Base-by-base conservation (phyloP, 345 rosid genomes). In the Aquilaria yunnanensis region DNA sequence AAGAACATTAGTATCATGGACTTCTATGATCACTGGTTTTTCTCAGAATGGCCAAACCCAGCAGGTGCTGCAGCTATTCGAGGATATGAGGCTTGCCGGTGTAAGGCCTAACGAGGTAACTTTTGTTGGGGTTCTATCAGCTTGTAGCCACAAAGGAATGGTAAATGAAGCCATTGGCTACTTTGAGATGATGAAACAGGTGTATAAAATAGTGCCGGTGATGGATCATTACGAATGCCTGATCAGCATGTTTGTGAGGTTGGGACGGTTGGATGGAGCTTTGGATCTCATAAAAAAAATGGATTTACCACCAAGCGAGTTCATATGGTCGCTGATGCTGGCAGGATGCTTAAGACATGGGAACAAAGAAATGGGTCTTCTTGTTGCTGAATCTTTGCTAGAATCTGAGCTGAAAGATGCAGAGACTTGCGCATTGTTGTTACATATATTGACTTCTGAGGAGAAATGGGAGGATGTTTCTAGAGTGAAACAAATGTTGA, bases 1-100 rank as follows among this genome's bases (percentile, higher is more conserved):
- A 2, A 81, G 81, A 67, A 83, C 83, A 12, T 56, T 85, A 75
- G 77, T 83, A 57, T 75, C 81, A 12, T 81, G 88, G 86, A 85
- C 86, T 57, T 67, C 81, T 9, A 85, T 85, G 82, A 75, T 85
- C 31, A 71, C 75, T 14, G 75, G 73, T 63, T 69, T 74, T 43
- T 78, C 92, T 43, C 73, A 72, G 16, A 81, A 78, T 32, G 83
- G 86, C 8, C 62, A 52, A 47, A 64, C 73, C 56, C 72, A 41
- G 68, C 79, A 74, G 72, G 86, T 83, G 1, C 65, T 85, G 67
- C 72, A 79, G 57, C 84, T 85, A 49, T 81, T 85, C 32, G 85
- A 85, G 72, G 92, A 85, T 47, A 80, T 81, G 88, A 72, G 75
- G 60, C 57, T 75, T 8, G 65, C 66, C n/a, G 86, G 84, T 55